Evolutionary conservation across 1,284 basidiomycete species (phyloP), one percentile per base, ranked within the genome.

Genomic region (Gymnopus androsaceus): DNA sequence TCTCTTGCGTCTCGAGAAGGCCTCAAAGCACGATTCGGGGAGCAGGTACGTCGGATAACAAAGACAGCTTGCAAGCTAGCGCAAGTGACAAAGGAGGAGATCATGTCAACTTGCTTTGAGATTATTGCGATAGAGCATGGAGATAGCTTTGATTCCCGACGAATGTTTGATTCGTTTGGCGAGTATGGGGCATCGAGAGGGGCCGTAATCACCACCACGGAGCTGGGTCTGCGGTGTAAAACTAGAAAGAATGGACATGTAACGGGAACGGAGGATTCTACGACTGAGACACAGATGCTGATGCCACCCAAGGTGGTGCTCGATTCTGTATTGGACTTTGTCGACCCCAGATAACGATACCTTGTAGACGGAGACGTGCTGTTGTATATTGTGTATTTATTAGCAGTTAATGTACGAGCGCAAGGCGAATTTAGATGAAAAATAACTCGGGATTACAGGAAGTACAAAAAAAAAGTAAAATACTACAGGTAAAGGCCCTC

Each of bases 401-500:
- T 33, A 33, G 31, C 6, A 6, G 7, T 33, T 33, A 33, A 33
- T 6, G 6, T 28, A 51, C 28, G 30, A 12, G 21, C 17, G 27
- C 3, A 48, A 15, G 8, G 31, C n/a, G 27, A 45, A 21, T 15
- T 41, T 17, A 25, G 21, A 45, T 15, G 19, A 12, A 45, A 45
- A 33, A 7, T 33, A 7, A 7, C 31, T 33, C 14, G 31, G n/a
- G n/a, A n/a, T 33, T 33, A 33, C 31, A 33, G 31, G 7, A 33
- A 33, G 31, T 33, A 33, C 7, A 33, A 14, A 14, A 33, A 33
- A 6, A 25, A 41, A 41, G 40, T 11, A 11, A 41, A 1, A 41
- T 25, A 41, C 66, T 77, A 91, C 73, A 92, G 73, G 70, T 92
- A 92, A 58, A 92, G 77, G 55, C 90, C 90, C 67, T 92, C 90